Evolutionary conservation across 352 stramenopile species (phyloP).

Genomic region (Phytophthora constricta): DNA sequence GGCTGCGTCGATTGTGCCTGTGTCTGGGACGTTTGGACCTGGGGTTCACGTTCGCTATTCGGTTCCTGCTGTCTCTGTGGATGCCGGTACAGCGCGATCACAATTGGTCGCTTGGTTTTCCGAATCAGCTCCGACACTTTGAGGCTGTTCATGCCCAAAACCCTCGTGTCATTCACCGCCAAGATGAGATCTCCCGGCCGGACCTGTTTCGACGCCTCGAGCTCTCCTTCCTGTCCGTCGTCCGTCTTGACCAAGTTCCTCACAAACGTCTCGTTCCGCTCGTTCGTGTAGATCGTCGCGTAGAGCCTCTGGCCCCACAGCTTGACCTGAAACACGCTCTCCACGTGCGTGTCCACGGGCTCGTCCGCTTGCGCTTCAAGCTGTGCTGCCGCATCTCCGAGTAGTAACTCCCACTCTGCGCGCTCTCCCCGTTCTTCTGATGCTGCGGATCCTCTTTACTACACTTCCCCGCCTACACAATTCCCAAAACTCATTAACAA

Average conservation of each 20-base stretch:
- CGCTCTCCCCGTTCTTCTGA: constrained; percentile 1
- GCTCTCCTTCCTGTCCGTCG: constrained; percentile 57
- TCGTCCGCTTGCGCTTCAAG: constrained; percentile 59
- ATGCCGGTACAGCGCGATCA: constrained; percentile 50
- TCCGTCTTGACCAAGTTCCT: constrained; percentile 59
- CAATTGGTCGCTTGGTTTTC: constrained; percentile 46
- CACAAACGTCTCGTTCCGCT: constrained; percentile 53
- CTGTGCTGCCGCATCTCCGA: constrained; percentile 33
- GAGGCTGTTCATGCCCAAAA: constrained; percentile 42
- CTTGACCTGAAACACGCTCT: constrained; percentile 37
- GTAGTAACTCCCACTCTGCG: constrained; percentile 28
- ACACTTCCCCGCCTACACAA: constrained; percentile 28
- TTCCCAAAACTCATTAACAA: too few species aligned
- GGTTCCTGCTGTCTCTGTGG: not conserved
- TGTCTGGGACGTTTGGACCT: not conserved
- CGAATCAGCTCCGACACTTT: constrained; percentile 64
- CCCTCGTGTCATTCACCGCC: constrained; percentile 46
- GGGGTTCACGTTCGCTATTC: not conserved
- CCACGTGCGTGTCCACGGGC: not conserved
- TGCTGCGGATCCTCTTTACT: constrained; percentile 34
- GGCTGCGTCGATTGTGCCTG: not conserved
- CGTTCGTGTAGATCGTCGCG: constrained; percentile 66
- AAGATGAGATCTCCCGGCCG: constrained; percentile 61
- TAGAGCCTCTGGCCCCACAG: constrained; percentile 74
- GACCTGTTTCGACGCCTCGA: constrained; percentile 64